Conservation (phyloP, 176 grass and related monocot species). For the Aegilops umbellulata region DNA sequence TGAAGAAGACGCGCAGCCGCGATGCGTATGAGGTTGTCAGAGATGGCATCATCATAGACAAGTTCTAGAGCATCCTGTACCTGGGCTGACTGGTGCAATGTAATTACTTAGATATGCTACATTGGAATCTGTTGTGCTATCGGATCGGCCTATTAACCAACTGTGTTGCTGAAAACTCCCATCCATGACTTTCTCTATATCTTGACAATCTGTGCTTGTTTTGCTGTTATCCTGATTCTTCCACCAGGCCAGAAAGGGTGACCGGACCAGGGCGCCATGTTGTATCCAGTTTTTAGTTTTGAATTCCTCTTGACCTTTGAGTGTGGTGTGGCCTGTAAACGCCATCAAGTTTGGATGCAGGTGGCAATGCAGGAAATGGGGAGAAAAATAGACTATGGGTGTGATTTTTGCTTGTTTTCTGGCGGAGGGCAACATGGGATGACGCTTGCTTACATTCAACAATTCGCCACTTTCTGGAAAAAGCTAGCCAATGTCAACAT, state of each 20-base stretch:
- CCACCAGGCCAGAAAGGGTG: neutral
- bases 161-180: neutral
- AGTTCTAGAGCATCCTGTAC: slow-evolving; percentile 63
- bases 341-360: neutral
- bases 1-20: slow-evolving; percentile 73
- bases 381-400: neutral
- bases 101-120: slow-evolving; percentile 30
- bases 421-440: too few species aligned
- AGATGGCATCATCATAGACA: slow-evolving; percentile 77
- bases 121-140: neutral
- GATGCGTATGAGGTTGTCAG: slow-evolving; percentile 82
- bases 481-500: too few species aligned
- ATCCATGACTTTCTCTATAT: neutral
- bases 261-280: neutral
- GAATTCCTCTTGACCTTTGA: neutral
- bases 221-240: neutral
- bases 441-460: too few species aligned
- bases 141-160: neutral
- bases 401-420: too few species aligned
- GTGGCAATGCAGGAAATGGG: neutral
- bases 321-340: neutral
- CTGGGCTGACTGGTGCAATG: slow-evolving; percentile 2
- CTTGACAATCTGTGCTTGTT: neutral
- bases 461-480: too few species aligned
- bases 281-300: neutral